Base-by-base conservation (phyloP, 306 rosid species). In the Ceratonia siliqua region DNA sequence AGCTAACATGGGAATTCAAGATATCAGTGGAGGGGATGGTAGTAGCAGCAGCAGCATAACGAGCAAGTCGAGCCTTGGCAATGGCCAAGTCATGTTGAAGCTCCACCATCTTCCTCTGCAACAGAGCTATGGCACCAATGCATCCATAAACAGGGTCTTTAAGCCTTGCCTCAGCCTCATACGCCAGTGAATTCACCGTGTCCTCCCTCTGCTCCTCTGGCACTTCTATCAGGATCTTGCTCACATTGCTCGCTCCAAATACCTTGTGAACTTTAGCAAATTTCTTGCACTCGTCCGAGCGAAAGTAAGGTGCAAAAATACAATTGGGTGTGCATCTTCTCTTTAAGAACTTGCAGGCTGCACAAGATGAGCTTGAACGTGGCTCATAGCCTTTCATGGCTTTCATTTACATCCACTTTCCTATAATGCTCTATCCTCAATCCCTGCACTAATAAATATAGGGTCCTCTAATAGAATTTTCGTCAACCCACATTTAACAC, bases 181-280 rank as follows among this genome's bases (percentile, higher is more conserved):
- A 94, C 1, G 95, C 96, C 8, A 94, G 82, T 4, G 96, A 91
- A 74, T 89, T 94, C 49, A 87, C 98, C 0, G 97, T 85, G 85
- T 94, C 98, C 43, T 88, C 96, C 0, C 96, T 78, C 11, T 88
- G 97, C 48, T 91, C 91, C 71, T 87, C 93, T 0, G 97, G 92
- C 8, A 94, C 98, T 70, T 91, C 96, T 0, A 61, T 73, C 8
- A 94, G 86, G 85, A 94, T 89, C 88, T 90, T 94, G 89, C 98
- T 91, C 46, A 91, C 96, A 78, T 91, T 94, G 88, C 98, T 94
- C 2, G 98, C 98, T 12, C 98, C 97, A 38, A 94, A 94, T 1
- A 94, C 98, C 76, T 94, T 94, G 82, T 94, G 98, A 1, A 94
- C 97, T 9, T 94, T 88, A 7, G 97, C 94, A 2, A 94, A 94